These are phyloP conservation scores for Lenzites betulinus DNA, from an alignment of 768 basidiomycete genomes.

Conservation along the genomic window DNA sequence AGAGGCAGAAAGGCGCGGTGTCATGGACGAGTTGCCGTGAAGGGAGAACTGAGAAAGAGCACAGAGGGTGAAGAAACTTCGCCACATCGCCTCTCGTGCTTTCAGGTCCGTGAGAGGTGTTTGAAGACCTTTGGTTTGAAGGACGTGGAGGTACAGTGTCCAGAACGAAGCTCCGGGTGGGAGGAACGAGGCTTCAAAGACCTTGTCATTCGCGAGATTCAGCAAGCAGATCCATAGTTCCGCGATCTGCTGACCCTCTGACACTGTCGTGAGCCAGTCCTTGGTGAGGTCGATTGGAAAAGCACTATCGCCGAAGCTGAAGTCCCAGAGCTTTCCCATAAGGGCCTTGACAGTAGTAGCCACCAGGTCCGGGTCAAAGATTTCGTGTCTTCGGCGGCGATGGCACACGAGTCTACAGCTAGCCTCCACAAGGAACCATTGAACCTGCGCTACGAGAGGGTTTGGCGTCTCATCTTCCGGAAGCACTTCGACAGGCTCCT, in stretches of 20 bases:
- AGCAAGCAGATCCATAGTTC: constrained; percentile 79
- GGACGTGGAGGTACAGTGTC: constrained; percentile 33
- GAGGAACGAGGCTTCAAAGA: constrained; percentile 7
- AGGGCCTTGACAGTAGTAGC: constrained; percentile 40
- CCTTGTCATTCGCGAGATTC: constrained; percentile 42
- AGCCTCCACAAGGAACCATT: constrained; percentile 69
- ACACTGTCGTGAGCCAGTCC: constrained; percentile 36
- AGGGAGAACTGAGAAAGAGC: constrained; percentile 79
- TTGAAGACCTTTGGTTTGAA: constrained; percentile 17
- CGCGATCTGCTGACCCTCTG: constrained; percentile 38
- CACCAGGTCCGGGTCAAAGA: constrained; percentile 24
- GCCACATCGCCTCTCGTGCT: constrained; percentile 74
- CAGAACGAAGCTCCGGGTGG: constrained; percentile 41
- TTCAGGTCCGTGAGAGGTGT: constrained; percentile 38
- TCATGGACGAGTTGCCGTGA: constrained; percentile 45
- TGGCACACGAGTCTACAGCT: constrained; percentile 42
- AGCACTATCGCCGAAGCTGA: constrained; percentile 53
- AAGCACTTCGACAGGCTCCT: constrained; percentile 33
- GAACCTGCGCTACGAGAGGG: constrained; percentile 43
- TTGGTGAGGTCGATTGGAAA: constrained; percentile 37
- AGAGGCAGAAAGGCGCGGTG: constrained; percentile 47
- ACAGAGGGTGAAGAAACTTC: constrained; percentile 64
- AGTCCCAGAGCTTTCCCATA: constrained; percentile 43
- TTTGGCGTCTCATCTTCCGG: constrained; percentile 36
- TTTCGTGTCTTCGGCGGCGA: constrained; percentile 21